A percentile compares a stretch with the other conserved stretches of the same genome.
phyloP scores from a whole-genome alignment of 2,329 filamentous ascomycete genomes.

The Monilinia fructigena region DNA sequence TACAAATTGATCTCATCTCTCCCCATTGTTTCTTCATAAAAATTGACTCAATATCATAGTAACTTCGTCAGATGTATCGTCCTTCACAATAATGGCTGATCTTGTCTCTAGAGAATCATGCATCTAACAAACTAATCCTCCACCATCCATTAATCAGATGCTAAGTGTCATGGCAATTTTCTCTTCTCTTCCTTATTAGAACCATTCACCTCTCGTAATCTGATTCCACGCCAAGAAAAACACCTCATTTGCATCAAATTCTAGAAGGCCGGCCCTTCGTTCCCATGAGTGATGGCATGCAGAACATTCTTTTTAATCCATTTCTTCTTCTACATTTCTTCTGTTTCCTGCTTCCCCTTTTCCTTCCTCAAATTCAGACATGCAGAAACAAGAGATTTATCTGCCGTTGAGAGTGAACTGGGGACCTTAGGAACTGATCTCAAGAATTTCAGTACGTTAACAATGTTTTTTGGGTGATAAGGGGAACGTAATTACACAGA shows the following conservation, averaged over 20 bases:
- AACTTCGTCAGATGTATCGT: not conserved
- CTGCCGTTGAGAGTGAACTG: slow-evolving; percentile 6
- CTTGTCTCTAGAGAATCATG: not conserved
- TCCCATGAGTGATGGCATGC: not conserved
- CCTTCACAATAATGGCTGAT: not conserved
- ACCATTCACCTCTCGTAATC: not conserved
- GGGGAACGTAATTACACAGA: slow-evolving; percentile 19
- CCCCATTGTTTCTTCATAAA: not conserved
- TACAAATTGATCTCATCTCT: not conserved
- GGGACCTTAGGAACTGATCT: slow-evolving; percentile 16
- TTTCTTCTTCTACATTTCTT: not conserved
- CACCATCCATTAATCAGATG: not conserved
- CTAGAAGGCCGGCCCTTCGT: slow-evolving; percentile 5
- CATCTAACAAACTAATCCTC: slow-evolving; percentile 4
- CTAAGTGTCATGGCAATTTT: too few species aligned
- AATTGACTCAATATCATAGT: not conserved
- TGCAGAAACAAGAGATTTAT: not conserved
- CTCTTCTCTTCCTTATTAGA: not conserved
- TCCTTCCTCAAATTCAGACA: too few species aligned
- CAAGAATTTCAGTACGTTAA: slow-evolving; percentile 4
- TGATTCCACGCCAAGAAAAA: not conserved
- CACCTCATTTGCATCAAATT: not conserved
- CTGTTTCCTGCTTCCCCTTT: not conserved
- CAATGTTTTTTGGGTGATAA: slow-evolving; percentile 1
- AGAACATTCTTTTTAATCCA: not conserved